Percentiles rank a stretch among this genome's conserved stretches.
phyloP scores from a whole-genome alignment of 2,329 filamentous ascomycete species.

The Penicillium hesseltinei region DNA sequence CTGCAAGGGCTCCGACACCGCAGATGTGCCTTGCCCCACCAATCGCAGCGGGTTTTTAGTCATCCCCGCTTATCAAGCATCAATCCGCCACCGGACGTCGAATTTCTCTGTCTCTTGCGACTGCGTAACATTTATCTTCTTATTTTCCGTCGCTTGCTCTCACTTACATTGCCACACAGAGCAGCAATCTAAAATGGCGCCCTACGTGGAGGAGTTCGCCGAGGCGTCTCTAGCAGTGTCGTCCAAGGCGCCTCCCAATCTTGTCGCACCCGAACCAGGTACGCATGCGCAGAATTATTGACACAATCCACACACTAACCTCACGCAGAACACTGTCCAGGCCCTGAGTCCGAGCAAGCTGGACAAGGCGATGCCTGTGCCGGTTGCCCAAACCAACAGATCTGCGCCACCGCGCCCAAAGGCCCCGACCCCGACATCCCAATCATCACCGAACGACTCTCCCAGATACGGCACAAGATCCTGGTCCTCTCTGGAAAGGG shows the following conservation, averaged over 20 bases:
- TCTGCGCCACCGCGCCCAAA: constrained; percentile 91
- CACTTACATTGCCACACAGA: neutral
- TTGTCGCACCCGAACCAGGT: constrained; percentile 88
- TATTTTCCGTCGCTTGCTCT: neutral
- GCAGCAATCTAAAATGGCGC: constrained; percentile 60
- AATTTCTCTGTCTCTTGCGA: constrained; percentile 1
- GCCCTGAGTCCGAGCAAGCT: constrained; percentile 59
- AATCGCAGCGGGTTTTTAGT: constrained; percentile 5
- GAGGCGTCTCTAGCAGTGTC: constrained; percentile 73
- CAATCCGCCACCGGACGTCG: constrained; percentile 22
- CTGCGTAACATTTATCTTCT: neutral
- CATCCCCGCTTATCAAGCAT: constrained; percentile 14
- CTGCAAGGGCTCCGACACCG: constrained; percentile 42
- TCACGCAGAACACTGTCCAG: constrained; percentile 78
- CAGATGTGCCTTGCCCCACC: constrained; percentile 4
- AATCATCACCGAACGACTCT: constrained; percentile 77
- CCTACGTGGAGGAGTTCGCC: constrained; percentile 72
- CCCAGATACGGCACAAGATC: constrained; percentile 84
- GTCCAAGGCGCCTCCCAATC: constrained; percentile 72
- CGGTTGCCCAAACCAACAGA: constrained; percentile 91
- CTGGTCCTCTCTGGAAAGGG: constrained; percentile 92
- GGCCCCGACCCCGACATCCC: constrained; percentile 94
- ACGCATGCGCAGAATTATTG: constrained; percentile 19
- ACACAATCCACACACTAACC: constrained; percentile 1
- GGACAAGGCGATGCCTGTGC: constrained; percentile 77